Percentiles rank a stretch among this genome's conserved stretches.
phyloP scores from a whole-genome alignment of 1,139 yeast species.

The Pichia sp. region DNA sequence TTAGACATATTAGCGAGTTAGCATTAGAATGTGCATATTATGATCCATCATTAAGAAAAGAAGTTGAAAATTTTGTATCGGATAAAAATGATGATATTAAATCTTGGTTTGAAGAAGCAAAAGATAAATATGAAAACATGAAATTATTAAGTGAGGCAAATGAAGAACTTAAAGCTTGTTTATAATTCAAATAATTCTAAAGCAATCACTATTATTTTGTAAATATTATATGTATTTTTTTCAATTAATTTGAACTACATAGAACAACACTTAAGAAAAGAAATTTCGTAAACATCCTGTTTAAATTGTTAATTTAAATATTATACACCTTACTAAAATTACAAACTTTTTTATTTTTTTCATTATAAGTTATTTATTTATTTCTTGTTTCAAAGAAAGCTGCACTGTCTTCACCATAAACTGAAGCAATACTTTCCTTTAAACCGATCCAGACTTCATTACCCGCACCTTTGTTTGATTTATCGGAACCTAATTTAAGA shows the following conservation, averaged over 20 bases:
- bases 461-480: slow-evolving; percentile 14
- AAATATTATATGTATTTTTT: not conserved
- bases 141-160: slow-evolving; percentile 20
- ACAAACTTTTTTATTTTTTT: not conserved
- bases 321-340: not conserved
- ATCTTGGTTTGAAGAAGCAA: slow-evolving; percentile 18
- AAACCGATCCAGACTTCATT: slow-evolving; percentile 13
- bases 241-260: not conserved
- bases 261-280: not conserved
- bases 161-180: slow-evolving; percentile 10
- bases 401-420: slow-evolving; percentile 23
- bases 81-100: slow-evolving; percentile 13
- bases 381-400: slow-evolving; percentile 20
- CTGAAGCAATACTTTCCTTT: slow-evolving; percentile 13
- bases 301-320: not conserved
- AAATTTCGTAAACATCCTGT: not conserved
- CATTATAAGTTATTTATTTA: not conserved
- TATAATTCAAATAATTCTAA: slow-evolving; percentile 1
- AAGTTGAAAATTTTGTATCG: slow-evolving; percentile 18
- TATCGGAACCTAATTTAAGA: slow-evolving; percentile 20
- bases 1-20: slow-evolving; percentile 20
- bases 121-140: slow-evolving; percentile 16
- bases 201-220: not conserved
- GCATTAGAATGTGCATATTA: slow-evolving; percentile 24
- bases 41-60: slow-evolving; percentile 16